Evolutionary conservation across 352 stramenopile genomes (phyloP).

Genomic region (Pythium periplocum): DNA sequence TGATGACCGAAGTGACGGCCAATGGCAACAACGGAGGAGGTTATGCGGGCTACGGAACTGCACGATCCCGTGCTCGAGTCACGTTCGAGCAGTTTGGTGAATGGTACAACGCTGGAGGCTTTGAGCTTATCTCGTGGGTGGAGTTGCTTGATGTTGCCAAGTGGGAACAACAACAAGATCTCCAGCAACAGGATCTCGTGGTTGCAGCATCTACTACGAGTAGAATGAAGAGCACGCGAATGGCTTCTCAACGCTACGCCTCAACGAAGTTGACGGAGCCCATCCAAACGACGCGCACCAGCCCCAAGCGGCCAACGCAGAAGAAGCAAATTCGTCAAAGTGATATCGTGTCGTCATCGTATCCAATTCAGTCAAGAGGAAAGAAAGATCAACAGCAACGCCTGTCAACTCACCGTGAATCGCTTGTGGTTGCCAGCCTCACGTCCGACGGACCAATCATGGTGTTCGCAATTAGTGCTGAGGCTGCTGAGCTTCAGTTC

Average conservation of each 20-base stretch:
- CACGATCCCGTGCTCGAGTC: constrained; percentile 57
- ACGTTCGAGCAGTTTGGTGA: constrained; percentile 90
- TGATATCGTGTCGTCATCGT: constrained; percentile 75
- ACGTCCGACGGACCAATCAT: constrained; percentile 69
- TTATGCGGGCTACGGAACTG: constrained; percentile 58
- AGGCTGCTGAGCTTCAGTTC: constrained; percentile 73
- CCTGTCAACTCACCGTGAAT: constrained; percentile 29
- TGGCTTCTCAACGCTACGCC: constrained; percentile 47
- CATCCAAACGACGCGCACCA: constrained; percentile 49
- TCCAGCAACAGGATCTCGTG: constrained; percentile 23
- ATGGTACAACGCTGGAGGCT: constrained; percentile 85
- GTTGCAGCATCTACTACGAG: background rate
- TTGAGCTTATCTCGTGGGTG: constrained; percentile 82
- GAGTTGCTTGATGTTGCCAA: constrained; percentile 79
- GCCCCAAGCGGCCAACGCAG: constrained; percentile 40
- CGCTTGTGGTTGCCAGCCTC: constrained; percentile 40
- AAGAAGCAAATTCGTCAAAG: constrained; percentile 75
- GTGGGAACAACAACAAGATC: constrained; percentile 79
- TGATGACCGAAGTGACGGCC: constrained; percentile 71
- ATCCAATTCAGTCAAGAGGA: constrained; percentile 19
- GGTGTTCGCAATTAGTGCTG: constrained; percentile 69
- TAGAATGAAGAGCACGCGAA: constrained; percentile 19
- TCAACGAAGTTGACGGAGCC: constrained; percentile 36
- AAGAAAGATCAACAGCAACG: constrained; percentile 7
- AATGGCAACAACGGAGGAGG: constrained; percentile 42